A percentile compares a stretch with the other conserved stretches of the same genome.
These are phyloP conservation scores for Astrothelium macrocarpum DNA, from an alignment of 495 filamentous ascomycete genomes.

Conservation along the genomic window DNA sequence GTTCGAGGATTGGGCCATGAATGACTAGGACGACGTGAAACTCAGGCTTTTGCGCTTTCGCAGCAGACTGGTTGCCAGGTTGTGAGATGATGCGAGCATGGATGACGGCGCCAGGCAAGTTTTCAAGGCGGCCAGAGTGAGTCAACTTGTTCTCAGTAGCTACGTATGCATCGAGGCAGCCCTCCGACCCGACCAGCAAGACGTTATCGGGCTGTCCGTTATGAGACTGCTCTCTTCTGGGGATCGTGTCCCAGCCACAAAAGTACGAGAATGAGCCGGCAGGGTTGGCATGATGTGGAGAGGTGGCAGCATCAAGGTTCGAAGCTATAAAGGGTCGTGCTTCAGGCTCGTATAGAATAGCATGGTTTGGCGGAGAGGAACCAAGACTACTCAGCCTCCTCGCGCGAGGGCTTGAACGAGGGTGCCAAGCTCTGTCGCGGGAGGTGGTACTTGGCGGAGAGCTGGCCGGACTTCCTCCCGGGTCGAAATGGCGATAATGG, in stretches of 20 bases:
- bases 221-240: not conserved
- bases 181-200: constrained; percentile 67
- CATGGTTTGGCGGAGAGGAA: constrained; percentile 1
- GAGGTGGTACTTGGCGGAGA: not conserved
- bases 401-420: not conserved
- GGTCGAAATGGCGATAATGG: not conserved
- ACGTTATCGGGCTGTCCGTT: not conserved
- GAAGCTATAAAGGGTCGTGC: not conserved
- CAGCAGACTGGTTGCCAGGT: constrained; percentile 11
- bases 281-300: not conserved
- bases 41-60: constrained; percentile 18
- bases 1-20: constrained; percentile 52
- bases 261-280: not conserved
- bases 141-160: constrained; percentile 59
- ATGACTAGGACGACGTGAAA: constrained; percentile 67
- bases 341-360: not conserved
- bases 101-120: constrained; percentile 69
- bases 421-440: not conserved
- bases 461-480: not conserved
- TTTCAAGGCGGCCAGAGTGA: constrained; percentile 55
- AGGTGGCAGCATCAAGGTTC: not conserved
- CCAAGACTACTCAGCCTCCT: not conserved
- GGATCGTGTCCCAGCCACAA: not conserved
- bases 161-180: constrained; percentile 59
- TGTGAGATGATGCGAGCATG: constrained; percentile 65